These are phyloP conservation scores for Aspergillus luchuensis DNA, from an alignment of 2,329 filamentous ascomycete species.

Conservation along the genomic window DNA sequence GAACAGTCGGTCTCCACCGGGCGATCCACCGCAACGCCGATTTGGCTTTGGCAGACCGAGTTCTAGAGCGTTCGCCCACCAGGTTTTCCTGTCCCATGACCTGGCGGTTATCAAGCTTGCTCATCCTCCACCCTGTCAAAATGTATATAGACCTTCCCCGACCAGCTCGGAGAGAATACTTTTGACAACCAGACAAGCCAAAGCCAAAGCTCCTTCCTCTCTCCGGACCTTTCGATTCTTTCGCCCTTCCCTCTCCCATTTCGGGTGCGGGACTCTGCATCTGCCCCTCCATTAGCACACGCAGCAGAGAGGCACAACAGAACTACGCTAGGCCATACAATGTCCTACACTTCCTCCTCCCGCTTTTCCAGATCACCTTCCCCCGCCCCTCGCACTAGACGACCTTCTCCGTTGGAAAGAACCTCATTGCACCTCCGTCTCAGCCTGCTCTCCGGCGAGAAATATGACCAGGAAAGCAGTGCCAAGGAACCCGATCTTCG, in stretches of 20 bases:
- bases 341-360: conserved; percentile 6
- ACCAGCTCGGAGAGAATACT: not conserved
- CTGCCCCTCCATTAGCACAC: not conserved
- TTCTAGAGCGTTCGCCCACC: conserved; percentile 7
- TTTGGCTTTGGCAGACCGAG: conserved; percentile 1
- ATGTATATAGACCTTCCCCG: conserved; percentile 3
- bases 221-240: not conserved
- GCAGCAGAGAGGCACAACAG: not conserved
- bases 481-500: conserved; percentile 6
- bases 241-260: conserved; percentile 1
- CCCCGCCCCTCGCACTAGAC: not conserved
- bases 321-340: not conserved
- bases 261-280: conserved; percentile 5
- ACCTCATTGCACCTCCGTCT: conserved; percentile 6
- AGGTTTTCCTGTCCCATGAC: conserved; percentile 9
- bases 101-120: not conserved
- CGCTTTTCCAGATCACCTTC: conserved; percentile 5
- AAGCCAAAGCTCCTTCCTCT: not conserved
- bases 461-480: conserved; percentile 8
- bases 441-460: conserved; percentile 9
- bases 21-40: not conserved
- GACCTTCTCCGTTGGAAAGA: conserved; percentile 2
- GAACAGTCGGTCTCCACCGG: conserved; percentile 5
- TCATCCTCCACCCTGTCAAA: not conserved
- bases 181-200: not conserved